Percentiles rank a stretch among this genome's conserved stretches.
Conservation (phyloP, 1,284 basidiomycete genomes). For the Boletus calvinii region DNA sequence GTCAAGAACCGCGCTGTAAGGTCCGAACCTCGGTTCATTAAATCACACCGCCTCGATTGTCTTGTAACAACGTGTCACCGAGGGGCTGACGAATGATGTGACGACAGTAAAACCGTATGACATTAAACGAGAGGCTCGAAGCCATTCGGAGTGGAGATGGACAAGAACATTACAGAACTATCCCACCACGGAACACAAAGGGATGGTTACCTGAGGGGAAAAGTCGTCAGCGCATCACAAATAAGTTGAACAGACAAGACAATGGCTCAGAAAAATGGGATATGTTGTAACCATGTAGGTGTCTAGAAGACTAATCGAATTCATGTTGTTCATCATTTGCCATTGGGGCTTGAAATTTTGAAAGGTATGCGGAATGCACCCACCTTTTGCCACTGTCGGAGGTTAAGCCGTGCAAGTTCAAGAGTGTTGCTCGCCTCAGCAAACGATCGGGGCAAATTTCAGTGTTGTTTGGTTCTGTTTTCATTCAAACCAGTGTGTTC, state of each 20-base stretch:
- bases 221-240: constrained; percentile 11
- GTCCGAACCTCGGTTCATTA: constrained; percentile 6
- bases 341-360: constrained; percentile 4
- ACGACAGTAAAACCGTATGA: constrained; percentile 1
- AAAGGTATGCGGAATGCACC: constrained; percentile 32
- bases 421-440: no score
- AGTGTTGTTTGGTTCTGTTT: constrained; percentile 19
- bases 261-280: constrained; percentile 36
- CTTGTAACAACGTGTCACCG: constrained; percentile 7
- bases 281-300: constrained; percentile 32
- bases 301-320: constrained; percentile 89
- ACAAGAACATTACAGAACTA: background rate
- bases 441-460: background rate
- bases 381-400: constrained; percentile 50
- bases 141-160: background rate
- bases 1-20: background rate
- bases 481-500: background rate
- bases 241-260: constrained; percentile 11
- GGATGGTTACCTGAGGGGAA: constrained; percentile 9
- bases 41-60: constrained; percentile 11
- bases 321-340: constrained; percentile 55
- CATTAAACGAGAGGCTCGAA: constrained; percentile 3
- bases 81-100: background rate
- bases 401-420: background rate
- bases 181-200: background rate